Evolutionary conservation across 2,329 filamentous ascomycete species (phyloP), one percentile per base, ranked within the genome.

Genomic region (Alternaria arborescens): DNA sequence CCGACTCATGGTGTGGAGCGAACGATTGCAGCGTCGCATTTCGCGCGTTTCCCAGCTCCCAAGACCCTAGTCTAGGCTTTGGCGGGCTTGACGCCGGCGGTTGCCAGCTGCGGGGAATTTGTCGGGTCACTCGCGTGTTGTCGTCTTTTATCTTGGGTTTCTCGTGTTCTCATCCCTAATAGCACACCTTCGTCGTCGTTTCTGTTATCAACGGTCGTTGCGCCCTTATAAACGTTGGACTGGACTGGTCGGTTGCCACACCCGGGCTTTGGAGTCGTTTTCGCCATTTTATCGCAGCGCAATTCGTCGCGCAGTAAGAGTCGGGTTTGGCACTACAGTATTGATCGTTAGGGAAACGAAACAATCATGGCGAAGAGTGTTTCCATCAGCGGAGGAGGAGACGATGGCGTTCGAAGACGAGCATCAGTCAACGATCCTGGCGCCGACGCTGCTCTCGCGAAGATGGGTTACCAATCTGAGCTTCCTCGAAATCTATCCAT

Each of bases 401-500:
- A n/a, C 6, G 38, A 55, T 55, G 47, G 47, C 26, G 58, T 52
- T 7, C 66, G 61, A n/a, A 52, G 65, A 30, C 53, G 65, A 38
- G 68, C 62, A 20, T 70, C 62, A 46, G 60, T 58, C 18, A 65
- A 64, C 26, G 66, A 86, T 68, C 64, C 81, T 71, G 75, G 72
- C 60, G 87, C 87, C 61, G 86, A 89, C 73, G 86, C 85, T 62
- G 85, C 86, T 53, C 82, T 90, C 70, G 87, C 85, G 61, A 84
- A 83, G 67, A 87, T 91, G 87, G 89, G 89, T 53, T 91, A 91
- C 81, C 86, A 86, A 77, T 82, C 84, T 54, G 89, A 91, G 73
- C 74, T 92, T 43, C 88, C 89, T 16, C 83, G 89, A 61, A 88
- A 87, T 67, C 75, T 91, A 64, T 88, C 86, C 73, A 91, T 91